Evolutionary conservation across 345 rosid species (phyloP).

Genomic region (Psidium guajava): DNA sequence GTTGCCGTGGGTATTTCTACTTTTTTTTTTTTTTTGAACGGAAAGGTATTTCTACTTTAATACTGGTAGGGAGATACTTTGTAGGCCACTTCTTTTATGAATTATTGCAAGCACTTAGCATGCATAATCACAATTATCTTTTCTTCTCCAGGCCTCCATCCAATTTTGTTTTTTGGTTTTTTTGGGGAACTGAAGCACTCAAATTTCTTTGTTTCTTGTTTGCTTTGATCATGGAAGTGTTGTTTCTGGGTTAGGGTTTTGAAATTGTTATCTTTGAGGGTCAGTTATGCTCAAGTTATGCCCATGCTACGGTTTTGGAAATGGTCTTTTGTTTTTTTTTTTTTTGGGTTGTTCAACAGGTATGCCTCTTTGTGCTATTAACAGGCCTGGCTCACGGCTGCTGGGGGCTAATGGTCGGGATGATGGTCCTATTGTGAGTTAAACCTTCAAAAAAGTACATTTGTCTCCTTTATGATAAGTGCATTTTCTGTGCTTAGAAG

Average conservation of each 20-base stretch:
- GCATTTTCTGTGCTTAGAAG: background rate
- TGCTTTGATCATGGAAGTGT: background rate
- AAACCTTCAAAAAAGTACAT: background rate
- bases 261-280: background rate
- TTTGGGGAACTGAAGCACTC: background rate
- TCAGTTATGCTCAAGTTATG: background rate
- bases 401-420: constrained; percentile 96
- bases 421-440: constrained; percentile 89
- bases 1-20: background rate
- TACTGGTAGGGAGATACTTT: background rate
- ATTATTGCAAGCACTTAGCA: background rate
- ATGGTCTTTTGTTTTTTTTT: background rate
- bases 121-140: background rate
- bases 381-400: constrained; percentile 82
- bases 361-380: constrained; percentile 60
- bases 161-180: background rate
- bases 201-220: background rate
- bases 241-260: background rate
- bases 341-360: constrained; percentile 21
- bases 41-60: background rate
- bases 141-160: background rate
- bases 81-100: background rate
- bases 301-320: background rate
- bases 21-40: background rate
- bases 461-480: background rate